Evolutionary conservation across 371 early-diverging fungal genomes (phyloP), one percentile per base, ranked within the genome.

Genomic region (Rhizopus delemar): DNA sequence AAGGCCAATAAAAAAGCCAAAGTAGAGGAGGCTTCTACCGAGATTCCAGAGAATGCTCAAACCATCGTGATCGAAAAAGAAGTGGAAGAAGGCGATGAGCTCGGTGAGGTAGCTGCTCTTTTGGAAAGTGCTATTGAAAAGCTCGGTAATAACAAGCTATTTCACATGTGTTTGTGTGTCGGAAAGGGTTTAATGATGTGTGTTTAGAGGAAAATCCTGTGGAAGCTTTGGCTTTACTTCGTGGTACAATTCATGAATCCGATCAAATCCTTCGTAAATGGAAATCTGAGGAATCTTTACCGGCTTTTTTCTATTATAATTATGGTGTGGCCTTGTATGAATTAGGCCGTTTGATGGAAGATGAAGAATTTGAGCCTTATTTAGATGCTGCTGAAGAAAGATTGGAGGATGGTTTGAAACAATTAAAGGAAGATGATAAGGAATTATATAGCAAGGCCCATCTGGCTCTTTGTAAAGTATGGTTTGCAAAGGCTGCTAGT

Each of bases 171-270:
- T 22, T 1, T 22, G 2, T 22, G 22, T 2, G 22, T 22, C 22
- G 22, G 22, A 22, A 22, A 22, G 22, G 22, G 22, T 2, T 22
- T 22, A 22, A 22, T 22, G 22, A 22, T 22, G 22, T 22, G 22
- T 22, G 22, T 22, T 22, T 50, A 73, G 77, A 71, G 15, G 53
- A 46, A 2, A 62, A 70, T 48, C 66, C 71, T 29, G 34, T 48
- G 13, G 72, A 51, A 36, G 76, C 78, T 29, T 60, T 75, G 15
- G 55, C 76, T 46, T 59, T 80, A 8, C 56, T 85, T 46, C 82
- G 86, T 22, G 86, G 86, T 15, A 81, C 84, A 0, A 76, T 85
- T 58, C 83, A 85, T 56, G 84, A 83, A 53, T 83, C 82, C 9
- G 86, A 85, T 53, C 71, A 84, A 36, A 83, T 85, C 60, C 53